Percentiles rank a stretch among this genome's conserved stretches.
Evolutionary conservation across 1,284 basidiomycete genomes (phyloP).

Genomic region (Boletus semigastroideus): DNA sequence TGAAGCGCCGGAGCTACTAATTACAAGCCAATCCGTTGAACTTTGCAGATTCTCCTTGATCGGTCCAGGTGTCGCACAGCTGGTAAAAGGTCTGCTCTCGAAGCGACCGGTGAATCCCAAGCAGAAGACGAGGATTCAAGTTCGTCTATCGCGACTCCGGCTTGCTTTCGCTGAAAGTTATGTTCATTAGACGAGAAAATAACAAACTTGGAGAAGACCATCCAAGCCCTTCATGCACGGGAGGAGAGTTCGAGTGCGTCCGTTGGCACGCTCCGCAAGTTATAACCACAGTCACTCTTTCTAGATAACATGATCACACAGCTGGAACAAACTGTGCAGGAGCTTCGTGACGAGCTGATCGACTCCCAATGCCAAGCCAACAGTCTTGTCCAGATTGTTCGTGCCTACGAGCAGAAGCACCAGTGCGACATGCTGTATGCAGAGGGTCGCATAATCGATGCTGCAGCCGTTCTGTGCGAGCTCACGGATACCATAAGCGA

Average conservation of each 20-base stretch:
- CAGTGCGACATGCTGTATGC: neutral
- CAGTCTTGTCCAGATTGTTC: neutral
- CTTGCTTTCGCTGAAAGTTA: neutral
- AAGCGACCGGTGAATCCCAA: neutral
- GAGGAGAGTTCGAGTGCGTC: neutral
- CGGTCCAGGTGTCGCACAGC: too few species aligned
- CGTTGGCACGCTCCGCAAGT: neutral
- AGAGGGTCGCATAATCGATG: neutral
- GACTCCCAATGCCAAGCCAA: neutral
- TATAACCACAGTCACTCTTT: neutral
- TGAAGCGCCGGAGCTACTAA: neutral
- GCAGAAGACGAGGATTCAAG: neutral
- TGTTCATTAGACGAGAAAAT: neutral
- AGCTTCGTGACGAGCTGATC: neutral
- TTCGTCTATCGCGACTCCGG: neutral
- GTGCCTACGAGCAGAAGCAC: constrained; percentile 1
- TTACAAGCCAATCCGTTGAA: neutral
- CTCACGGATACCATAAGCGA: neutral
- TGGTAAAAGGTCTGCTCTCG: too few species aligned
- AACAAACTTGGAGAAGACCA: neutral
- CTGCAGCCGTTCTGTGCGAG: neutral
- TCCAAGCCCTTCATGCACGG: neutral
- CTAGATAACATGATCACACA: neutral
- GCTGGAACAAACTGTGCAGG: neutral
- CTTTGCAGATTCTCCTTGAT: neutral